A percentile compares a stretch with the other conserved stretches of the same genome.
These are phyloP conservation scores for Apiospora malaysiana DNA, from an alignment of 2,329 filamentous ascomycete genomes.

Conservation along the genomic window DNA sequence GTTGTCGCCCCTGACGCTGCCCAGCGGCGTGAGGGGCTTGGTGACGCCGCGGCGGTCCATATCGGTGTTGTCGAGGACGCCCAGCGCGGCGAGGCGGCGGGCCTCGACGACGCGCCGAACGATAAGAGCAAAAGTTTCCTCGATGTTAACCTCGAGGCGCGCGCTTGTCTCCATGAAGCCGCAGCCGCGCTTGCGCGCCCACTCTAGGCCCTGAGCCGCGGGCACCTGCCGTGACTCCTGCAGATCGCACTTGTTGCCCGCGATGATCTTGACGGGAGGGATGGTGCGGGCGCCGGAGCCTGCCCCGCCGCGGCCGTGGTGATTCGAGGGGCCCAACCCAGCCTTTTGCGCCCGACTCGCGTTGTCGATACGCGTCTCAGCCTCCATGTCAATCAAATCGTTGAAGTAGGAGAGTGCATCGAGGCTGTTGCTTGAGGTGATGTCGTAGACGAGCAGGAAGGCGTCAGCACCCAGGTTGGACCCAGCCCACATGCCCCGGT, in stretches of 20 bases:
- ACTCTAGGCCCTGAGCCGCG: conserved; percentile 76
- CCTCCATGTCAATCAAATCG: conserved; percentile 83
- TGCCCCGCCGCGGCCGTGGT: conserved; percentile 26
- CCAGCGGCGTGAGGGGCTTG: conserved; percentile 62
- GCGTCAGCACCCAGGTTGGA: conserved; percentile 81
- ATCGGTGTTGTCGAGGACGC: conserved; percentile 48
- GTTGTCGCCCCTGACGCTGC: conserved; percentile 35
- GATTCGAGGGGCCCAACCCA: conserved; percentile 43
- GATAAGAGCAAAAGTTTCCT: conserved; percentile 82
- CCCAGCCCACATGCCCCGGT: conserved; percentile 83
- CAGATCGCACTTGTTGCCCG: conserved; percentile 86
- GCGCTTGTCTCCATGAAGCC: conserved; percentile 93
- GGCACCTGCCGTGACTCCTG: conserved; percentile 71
- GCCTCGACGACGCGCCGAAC: conserved; percentile 66
- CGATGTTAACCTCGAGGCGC: conserved; percentile 83
- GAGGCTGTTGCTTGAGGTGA: conserved; percentile 73
- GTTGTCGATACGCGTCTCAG: conserved; percentile 71
- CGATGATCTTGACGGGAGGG: conserved; percentile 80
- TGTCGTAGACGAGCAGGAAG: conserved; percentile 84
- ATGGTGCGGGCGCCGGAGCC: conserved; percentile 56
- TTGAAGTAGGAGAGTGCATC: conserved; percentile 79
- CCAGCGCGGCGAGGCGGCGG: conserved; percentile 56
- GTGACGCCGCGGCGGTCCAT: conserved; percentile 61
- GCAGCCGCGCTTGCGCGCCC: conserved; percentile 74
- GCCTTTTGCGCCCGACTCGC: conserved; percentile 56